phyloP scores from a whole-genome alignment of 108 stramenopile genomes.

The Epipyxis sp. region DNA sequence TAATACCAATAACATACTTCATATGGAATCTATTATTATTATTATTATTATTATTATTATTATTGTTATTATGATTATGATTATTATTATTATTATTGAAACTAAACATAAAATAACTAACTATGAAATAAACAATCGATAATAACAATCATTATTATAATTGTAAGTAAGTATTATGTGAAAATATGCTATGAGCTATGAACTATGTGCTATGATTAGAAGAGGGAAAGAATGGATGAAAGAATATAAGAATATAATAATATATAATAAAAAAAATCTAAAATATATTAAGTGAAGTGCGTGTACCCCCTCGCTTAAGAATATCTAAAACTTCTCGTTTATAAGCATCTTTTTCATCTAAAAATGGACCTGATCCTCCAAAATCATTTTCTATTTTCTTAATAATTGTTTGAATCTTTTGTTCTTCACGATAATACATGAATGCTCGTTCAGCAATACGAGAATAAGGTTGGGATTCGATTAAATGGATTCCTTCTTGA shows the following conservation, averaged over 20 bases:
- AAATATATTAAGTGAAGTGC: constrained; percentile 5
- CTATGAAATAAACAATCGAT: constrained; percentile 3
- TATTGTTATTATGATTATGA: too few relatives aligned
- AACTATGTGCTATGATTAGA: too few relatives aligned
- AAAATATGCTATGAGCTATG: neutral
- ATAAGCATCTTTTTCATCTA: neutral
- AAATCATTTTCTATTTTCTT: neutral
- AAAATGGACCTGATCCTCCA: neutral
- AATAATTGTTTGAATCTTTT: neutral
- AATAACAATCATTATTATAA: neutral
- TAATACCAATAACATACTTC: too few relatives aligned
- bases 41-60: too few relatives aligned
- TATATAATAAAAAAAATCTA: neutral
- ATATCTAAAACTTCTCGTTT: neutral
- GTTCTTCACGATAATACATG: constrained; percentile 11
- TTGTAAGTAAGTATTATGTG: neutral
- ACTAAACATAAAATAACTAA: too few relatives aligned
- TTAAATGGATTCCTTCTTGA: constrained; percentile 89
- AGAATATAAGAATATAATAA: neutral
- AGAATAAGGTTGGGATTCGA: constrained; percentile 60
- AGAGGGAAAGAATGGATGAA: neutral
- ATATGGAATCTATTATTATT: too few relatives aligned
- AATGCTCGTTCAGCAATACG: constrained; percentile 17
- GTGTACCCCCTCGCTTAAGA: neutral
- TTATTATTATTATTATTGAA: too few relatives aligned